Conservation (phyloP, 2,329 filamentous ascomycete species). For the Aspergillus sp. region DNA sequence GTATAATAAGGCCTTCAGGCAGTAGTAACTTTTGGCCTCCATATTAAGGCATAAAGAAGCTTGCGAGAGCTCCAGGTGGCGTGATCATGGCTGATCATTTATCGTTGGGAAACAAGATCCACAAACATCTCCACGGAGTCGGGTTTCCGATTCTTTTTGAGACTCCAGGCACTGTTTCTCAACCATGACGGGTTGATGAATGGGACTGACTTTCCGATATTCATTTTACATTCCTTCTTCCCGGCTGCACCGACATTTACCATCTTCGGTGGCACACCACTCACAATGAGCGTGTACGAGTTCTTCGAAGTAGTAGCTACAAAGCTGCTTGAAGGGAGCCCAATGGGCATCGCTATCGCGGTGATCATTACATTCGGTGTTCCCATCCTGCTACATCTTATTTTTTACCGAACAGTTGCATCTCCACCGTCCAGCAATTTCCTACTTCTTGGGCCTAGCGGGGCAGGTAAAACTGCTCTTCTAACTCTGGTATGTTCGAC, state of each 20-base stretch:
- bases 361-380: slow-evolving; percentile 68
- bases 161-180: not conserved
- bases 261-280: not conserved
- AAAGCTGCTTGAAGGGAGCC: slow-evolving; percentile 44
- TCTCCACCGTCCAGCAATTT: slow-evolving; percentile 68
- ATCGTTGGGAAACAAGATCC: not conserved
- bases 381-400: slow-evolving; percentile 74
- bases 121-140: not conserved
- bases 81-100: slow-evolving; percentile 2
- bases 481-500: slow-evolving; percentile 64
- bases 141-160: not conserved
- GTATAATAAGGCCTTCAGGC: not conserved
- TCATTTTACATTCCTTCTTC: not conserved
- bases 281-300: slow-evolving; percentile 29
- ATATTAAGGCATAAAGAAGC: slow-evolving; percentile 4
- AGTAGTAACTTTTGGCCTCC: not conserved
- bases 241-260: not conserved
- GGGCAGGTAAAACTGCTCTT: slow-evolving; percentile 83
- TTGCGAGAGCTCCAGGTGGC: slow-evolving; percentile 5
- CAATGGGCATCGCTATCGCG: slow-evolving; percentile 61
- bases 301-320: slow-evolving; percentile 40
- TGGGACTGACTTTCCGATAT: not conserved
- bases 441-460: slow-evolving; percentile 77
- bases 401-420: slow-evolving; percentile 67
- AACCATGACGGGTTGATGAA: not conserved